These are phyloP conservation scores for Hymenotorrendiella dingleyae DNA, from an alignment of 2,329 filamentous ascomycete species.

Conservation along the genomic window DNA sequence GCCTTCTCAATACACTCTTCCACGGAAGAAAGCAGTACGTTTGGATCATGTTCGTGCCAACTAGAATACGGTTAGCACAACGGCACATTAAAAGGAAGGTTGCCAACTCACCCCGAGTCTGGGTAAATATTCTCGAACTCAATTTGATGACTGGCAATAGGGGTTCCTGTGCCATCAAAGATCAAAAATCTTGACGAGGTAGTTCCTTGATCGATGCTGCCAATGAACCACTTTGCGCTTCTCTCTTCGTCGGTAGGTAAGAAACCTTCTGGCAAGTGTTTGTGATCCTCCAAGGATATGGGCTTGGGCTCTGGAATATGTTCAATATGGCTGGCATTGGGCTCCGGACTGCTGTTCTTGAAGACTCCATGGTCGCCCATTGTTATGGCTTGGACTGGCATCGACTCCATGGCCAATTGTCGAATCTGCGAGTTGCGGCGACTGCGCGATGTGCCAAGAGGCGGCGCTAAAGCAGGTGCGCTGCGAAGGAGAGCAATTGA, in stretches of 20 bases:
- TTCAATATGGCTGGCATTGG: conserved; percentile 7
- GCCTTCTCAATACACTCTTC: conserved; percentile 71
- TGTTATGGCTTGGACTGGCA: neutral
- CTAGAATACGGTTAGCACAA: conserved; percentile 38
- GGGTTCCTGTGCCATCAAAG: conserved; percentile 73
- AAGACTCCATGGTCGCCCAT: neutral
- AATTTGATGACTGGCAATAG: conserved; percentile 77
- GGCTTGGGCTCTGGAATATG: neutral
- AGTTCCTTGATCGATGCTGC: conserved; percentile 86
- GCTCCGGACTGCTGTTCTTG: conserved; percentile 2
- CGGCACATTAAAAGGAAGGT: neutral
- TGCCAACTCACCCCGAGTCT: conserved; percentile 66
- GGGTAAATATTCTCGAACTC: conserved; percentile 84
- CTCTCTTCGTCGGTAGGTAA: conserved; percentile 1
- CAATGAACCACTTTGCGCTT: conserved; percentile 60
- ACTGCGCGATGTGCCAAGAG: too few relatives aligned
- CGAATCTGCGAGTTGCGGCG: neutral
- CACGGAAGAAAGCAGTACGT: conserved; percentile 67
- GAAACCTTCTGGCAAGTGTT: conserved; percentile 3
- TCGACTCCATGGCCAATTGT: neutral
- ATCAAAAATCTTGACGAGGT: conserved; percentile 87
- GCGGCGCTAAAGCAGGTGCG: too few relatives aligned
- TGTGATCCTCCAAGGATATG: neutral
- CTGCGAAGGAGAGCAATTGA: too few relatives aligned
- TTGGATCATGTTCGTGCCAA: conserved; percentile 81